Base-by-base conservation (phyloP, 495 filamentous ascomycete genomes). In the Podospora tetraspora region DNA sequence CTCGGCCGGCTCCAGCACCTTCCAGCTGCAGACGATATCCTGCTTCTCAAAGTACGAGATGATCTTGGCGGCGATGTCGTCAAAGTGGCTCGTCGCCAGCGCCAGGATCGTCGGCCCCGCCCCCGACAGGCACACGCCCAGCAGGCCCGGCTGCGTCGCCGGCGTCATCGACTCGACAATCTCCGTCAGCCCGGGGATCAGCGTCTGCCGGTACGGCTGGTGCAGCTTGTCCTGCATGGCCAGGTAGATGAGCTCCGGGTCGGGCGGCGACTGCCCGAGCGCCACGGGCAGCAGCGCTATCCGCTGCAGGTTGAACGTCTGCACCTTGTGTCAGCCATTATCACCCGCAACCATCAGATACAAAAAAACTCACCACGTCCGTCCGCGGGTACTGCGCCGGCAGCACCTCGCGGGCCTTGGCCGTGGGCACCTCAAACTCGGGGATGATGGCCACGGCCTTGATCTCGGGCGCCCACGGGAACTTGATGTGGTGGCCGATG, bases 141-240 rank as follows among this genome's bases (percentile, higher is more conserved):
- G 82, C 3, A 99, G 84, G 10, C 95, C 95, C 7, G 92, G 91
- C 74, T 96, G 91, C 24, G 89, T 89, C 73, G 86, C 84, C 1
- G 94, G 94, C 24, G 88, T 94, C 78, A 99, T 89, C 32, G 88
- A 91, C 74, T 90, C 87, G 37, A 98, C 88, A 67, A 97, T 91
- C 73, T 96, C 91, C n/a, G 90, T 89, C 64, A 99, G 81, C 1
- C 95, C 94, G 2, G 94, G 95, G 69, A 99, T 94, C 62, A 99
- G 84, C 13, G 84, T 89, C 76, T 91, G 88, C 58, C 95, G 88
- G 79, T 98, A 97, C 11, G 92, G 94, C 78, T 99, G 95, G 78
- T 99, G 95, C 56, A 99, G 84, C 77, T 92, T 95, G 81, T 99
- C 95, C 79, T 97, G 93, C 95, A 99, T 99, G 29, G 92, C 94